Conservation (phyloP, 1,284 basidiomycete species). For the Agroathelia rolfsii region DNA sequence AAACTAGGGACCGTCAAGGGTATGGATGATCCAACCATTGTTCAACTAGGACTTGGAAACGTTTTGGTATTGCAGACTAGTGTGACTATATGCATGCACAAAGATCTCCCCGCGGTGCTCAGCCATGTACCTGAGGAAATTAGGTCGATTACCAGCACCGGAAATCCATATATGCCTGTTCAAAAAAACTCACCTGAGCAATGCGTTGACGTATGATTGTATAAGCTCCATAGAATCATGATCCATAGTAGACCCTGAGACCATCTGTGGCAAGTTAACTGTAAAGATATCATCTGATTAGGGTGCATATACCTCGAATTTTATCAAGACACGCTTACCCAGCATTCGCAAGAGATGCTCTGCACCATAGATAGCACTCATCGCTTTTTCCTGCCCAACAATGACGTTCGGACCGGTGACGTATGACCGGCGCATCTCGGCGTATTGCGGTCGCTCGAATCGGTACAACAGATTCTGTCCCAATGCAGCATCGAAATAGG, state of each 20-base stretch:
- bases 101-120: constrained; percentile 60
- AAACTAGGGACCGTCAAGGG: no score
- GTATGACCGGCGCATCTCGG: constrained; percentile 69
- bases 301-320: no score
- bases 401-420: constrained; percentile 62
- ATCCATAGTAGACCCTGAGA: constrained; percentile 88
- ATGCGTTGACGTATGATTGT: constrained; percentile 83
- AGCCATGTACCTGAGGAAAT: constrained; percentile 56
- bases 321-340: constrained; percentile 64
- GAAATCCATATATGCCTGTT: constrained; percentile 2
- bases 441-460: constrained; percentile 90
- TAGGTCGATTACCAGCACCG: constrained; percentile 6
- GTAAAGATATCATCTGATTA: constrained; percentile 24
- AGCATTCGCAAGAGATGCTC: constrained; percentile 91
- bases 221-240: constrained; percentile 76
- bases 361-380: constrained; percentile 89
- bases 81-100: constrained; percentile 61
- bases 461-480: constrained; percentile 90
- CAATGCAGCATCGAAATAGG: constrained; percentile 90
- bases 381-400: constrained; percentile 69
- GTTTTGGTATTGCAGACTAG: constrained; percentile 67
- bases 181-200: constrained; percentile 66
- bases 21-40: no score
- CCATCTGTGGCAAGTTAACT: constrained; percentile 74
- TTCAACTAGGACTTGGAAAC: constrained; percentile 60